These are phyloP conservation scores for Liriodendron chinense DNA, from an alignment of 164 flowering plant species.

Conservation along the genomic window DNA sequence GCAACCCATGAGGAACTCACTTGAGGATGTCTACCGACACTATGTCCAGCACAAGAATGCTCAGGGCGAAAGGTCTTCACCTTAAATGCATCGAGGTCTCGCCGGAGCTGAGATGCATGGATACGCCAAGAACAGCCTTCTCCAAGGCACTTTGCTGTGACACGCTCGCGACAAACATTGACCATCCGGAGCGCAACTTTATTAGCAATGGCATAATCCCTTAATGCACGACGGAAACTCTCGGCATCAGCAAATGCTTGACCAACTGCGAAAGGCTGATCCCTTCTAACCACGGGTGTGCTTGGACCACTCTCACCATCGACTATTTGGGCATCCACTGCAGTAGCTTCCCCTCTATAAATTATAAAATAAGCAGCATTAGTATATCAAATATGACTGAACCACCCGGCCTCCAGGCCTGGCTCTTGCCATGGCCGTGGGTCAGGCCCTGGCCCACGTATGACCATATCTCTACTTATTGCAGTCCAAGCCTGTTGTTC, in stretches of 20 bases:
- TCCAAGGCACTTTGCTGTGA: neutral
- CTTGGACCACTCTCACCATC: neutral
- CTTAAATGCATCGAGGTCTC: neutral
- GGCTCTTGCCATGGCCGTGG: no score
- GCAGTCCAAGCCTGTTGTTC: no score
- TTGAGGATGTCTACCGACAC: neutral
- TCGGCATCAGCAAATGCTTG: neutral
- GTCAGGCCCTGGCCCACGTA: no score
- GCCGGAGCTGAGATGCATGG: neutral
- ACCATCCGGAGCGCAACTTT: neutral
- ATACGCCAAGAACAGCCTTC: neutral
- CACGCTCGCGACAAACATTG: neutral
- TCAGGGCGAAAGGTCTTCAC: neutral
- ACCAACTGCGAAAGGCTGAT: neutral
- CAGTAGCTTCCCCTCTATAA: neutral
- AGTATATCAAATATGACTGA: no score
- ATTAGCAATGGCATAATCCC: neutral
- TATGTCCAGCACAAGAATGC: neutral
- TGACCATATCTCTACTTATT: no score
- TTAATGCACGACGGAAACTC: neutral
- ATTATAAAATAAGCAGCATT: neutral
- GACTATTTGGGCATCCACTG: neutral
- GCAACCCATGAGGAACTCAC: neutral
- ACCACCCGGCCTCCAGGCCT: no score
- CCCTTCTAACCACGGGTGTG: neutral